Evolutionary conservation across 169 alveolate species (phyloP), one percentile per base, ranked within the genome.

Genomic region (Babesia ovata): DNA sequence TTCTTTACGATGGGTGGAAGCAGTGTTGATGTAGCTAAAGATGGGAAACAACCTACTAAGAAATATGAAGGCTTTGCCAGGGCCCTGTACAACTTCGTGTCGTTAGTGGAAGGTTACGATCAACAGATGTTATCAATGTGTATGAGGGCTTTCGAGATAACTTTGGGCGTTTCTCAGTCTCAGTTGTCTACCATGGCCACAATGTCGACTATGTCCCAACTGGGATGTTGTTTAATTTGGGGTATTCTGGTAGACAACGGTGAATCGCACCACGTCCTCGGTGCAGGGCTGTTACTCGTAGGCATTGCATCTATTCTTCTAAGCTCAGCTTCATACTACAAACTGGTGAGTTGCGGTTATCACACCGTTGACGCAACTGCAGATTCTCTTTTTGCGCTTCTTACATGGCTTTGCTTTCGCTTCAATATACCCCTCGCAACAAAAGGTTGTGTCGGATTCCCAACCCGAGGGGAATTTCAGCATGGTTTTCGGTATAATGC

Each of bases 111-210:
- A 14, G 76, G 67, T 9, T 67, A 67, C 16, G 76, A 67, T 26
- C 42, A 28, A 11, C 76, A 67, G 65, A 26, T 44, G 7, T 4
- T 52, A 33, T 29, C 76, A 2, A 65, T 67, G 9, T 67, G 76
- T 42, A 86, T 94, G 84, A 84, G 97, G 63, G 97, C 96, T 10
- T 76, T 94, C 57, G 98, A 94, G 75, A 89, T 90, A 16, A 95
- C 94, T 58, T 82, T 94, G 59, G 83, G 86, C 52, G 85, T 94
- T 49, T 86, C 90, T 24, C 97, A 97, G 0, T 84, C 91, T 21
- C 75, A 83, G 39, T 86, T 93, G 42, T 94, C 96, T 8, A 84
- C 83, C 60, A 88, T 94, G 50, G 87, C 93, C 16, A 83, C 91
- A 49, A 94, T 91, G n/a, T 97, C 94, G 66, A 87, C 92, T 16